Evolutionary conservation across 2,329 filamentous ascomycete species (phyloP).

Genomic region (Microsporum ferrugineum): DNA sequence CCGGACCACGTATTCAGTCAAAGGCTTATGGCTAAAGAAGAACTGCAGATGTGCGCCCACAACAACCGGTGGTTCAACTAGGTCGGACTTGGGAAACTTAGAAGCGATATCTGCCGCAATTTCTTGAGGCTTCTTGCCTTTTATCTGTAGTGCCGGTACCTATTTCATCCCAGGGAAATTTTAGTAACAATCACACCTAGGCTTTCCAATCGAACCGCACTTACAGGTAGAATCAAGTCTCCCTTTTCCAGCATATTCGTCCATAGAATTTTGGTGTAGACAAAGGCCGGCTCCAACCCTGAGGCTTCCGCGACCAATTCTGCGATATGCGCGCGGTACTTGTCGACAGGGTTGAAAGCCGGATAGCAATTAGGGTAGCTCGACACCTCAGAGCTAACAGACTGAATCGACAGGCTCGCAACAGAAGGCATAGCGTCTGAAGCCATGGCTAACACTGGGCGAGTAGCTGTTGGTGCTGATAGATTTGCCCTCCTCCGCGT

Average conservation of each 20-base stretch:
- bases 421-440: conserved; percentile 27
- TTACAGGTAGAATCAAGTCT: conserved; percentile 35
- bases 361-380: conserved; percentile 34
- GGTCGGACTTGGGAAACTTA: conserved; percentile 47
- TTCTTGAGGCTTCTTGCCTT: conserved; percentile 49
- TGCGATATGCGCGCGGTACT: conserved; percentile 37
- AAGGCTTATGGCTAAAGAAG: conserved; percentile 50
- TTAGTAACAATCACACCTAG: not conserved
- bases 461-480: not conserved
- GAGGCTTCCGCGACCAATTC: conserved; percentile 29
- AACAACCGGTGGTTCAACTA: conserved; percentile 45
- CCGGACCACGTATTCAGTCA: conserved; percentile 47
- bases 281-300: conserved; percentile 30
- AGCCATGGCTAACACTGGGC: conserved; percentile 21
- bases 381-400: conserved; percentile 26
- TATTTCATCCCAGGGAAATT: conserved; percentile 12
- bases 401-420: conserved; percentile 31
- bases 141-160: conserved; percentile 36
- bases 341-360: conserved; percentile 37
- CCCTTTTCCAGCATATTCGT: conserved; percentile 38
- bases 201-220: conserved; percentile 4
- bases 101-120: conserved; percentile 45
- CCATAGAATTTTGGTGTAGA: conserved; percentile 34
- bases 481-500: not conserved
- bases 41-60: conserved; percentile 53